These are phyloP conservation scores for Friedmanniomyces simplex DNA, from an alignment of 495 filamentous ascomycete species.

Conservation along the genomic window DNA sequence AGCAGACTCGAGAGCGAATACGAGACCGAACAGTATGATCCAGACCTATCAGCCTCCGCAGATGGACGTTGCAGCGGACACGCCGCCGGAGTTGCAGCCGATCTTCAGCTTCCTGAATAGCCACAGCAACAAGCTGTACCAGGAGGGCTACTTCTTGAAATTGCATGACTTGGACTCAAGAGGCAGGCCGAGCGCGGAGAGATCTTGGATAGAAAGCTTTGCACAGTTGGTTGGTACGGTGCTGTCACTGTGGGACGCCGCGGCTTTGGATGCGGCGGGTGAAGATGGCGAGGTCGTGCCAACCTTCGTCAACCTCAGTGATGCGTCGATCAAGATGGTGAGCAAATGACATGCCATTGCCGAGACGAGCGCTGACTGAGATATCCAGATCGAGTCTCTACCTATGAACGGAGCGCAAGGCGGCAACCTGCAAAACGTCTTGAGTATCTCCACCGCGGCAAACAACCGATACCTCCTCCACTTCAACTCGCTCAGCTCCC, in stretches of 20 bases:
- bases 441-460: slow-evolving; percentile 89
- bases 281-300: slow-evolving; percentile 77
- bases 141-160: slow-evolving; percentile 96
- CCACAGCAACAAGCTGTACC: slow-evolving; percentile 91
- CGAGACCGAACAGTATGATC: slow-evolving; percentile 49
- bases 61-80: slow-evolving; percentile 75
- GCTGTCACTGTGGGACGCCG: slow-evolving; percentile 90
- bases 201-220: slow-evolving; percentile 94
- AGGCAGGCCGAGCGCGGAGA: slow-evolving; percentile 72
- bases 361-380: neutral
- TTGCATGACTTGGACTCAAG: slow-evolving; percentile 86
- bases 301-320: slow-evolving; percentile 93
- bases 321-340: slow-evolving; percentile 97
- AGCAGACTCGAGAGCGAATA: slow-evolving; percentile 9
- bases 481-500: slow-evolving; percentile 87
- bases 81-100: slow-evolving; percentile 81
- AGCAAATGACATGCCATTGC: no score
- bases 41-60: slow-evolving; percentile 81
- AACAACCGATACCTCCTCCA: slow-evolving; percentile 91
- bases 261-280: slow-evolving; percentile 79
- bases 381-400: slow-evolving; percentile 69
- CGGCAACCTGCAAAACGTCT: slow-evolving; percentile 77
- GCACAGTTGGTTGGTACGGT: slow-evolving; percentile 92
- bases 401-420: slow-evolving; percentile 67
- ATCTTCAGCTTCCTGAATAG: slow-evolving; percentile 92